These are phyloP conservation scores for Hydrangea macrophylla DNA, from an alignment of 148 eudicot genomes.

Conservation along the genomic window DNA sequence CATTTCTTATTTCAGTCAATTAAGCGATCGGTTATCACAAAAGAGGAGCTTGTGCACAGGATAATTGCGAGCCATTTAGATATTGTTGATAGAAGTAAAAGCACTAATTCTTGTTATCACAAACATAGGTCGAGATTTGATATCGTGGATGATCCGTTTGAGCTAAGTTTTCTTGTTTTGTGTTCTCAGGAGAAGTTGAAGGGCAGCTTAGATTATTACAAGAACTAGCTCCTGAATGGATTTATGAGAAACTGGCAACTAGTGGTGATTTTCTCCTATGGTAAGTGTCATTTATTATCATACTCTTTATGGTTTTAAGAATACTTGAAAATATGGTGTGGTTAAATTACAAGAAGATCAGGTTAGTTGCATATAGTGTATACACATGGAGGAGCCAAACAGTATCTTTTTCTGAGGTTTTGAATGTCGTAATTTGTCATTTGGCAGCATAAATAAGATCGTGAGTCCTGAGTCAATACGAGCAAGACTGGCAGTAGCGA, in stretches of 20 bases:
- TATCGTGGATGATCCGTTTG: background rate
- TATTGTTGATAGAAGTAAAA: conserved; percentile 71
- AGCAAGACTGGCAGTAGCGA: conserved; percentile 51
- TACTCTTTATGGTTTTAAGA: background rate
- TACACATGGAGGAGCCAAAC: background rate
- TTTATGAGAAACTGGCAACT: conserved; percentile 46
- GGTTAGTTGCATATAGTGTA: background rate
- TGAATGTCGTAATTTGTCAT: conserved; percentile 6
- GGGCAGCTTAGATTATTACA: conserved; percentile 65
- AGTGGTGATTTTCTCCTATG: conserved; percentile 67
- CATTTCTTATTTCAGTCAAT: conserved; percentile 66
- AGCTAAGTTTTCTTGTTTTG: background rate
- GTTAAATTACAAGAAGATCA: background rate
- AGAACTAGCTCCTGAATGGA: conserved; percentile 78
- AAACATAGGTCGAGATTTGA: background rate
- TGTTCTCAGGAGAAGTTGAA: conserved; percentile 68
- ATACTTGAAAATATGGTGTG: background rate
- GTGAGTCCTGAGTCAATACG: conserved; percentile 54
- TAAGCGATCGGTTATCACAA: conserved; percentile 59
- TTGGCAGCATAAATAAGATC: conserved; percentile 63
- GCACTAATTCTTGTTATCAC: conserved; percentile 4
- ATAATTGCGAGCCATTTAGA: conserved; percentile 46
- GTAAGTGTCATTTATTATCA: conserved; percentile 27
- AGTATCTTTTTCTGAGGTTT: background rate
- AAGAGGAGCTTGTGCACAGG: conserved; percentile 73